phyloP scores from a whole-genome alignment of 768 basidiomycete species.

The Pluteus cervinus region DNA sequence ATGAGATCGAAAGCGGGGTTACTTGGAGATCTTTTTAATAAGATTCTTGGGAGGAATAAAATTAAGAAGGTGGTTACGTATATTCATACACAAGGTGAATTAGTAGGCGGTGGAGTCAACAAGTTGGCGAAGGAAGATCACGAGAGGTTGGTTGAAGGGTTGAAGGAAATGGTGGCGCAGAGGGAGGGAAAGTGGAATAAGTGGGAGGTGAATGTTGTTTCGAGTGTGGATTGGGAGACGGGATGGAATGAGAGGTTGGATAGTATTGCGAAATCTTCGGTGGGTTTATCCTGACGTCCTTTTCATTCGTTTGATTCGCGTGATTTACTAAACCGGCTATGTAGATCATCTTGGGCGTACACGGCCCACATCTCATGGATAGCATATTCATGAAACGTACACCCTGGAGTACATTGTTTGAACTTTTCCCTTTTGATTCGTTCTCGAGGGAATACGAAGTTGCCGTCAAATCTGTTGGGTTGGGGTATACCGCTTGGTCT shows the following conservation, averaged over 20 bases:
- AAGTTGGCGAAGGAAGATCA: conserved; percentile 55
- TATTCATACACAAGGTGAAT: conserved; percentile 54
- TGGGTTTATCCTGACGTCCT: conserved; percentile 25
- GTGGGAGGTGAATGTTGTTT: conserved; percentile 52
- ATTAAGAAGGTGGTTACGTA: conserved; percentile 68
- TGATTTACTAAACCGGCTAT: conserved; percentile 7
- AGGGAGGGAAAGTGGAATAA: conserved; percentile 41
- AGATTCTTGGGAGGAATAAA: no score
- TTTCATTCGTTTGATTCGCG: conserved; percentile 1
- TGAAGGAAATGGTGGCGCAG: conserved; percentile 48
- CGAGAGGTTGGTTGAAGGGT: conserved; percentile 48
- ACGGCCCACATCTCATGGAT: conserved; percentile 60
- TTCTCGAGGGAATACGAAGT: conserved; percentile 61
- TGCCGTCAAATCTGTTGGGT: conserved; percentile 44
- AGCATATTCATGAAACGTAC: conserved; percentile 64
- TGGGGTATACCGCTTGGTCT: conserved; percentile 59
- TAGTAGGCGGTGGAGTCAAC: conserved; percentile 36
- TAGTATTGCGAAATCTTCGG: conserved; percentile 63
- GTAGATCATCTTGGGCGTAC: conserved; percentile 56
- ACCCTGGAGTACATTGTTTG: conserved; percentile 58
- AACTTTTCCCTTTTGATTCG: conserved; percentile 66
- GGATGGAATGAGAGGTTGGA: conserved; percentile 59
- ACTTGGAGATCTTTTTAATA: no score
- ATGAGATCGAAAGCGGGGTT: no score
- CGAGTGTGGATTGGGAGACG: conserved; percentile 39